Conservation (phyloP, 208 protist genomes). For the Herpetomonas tarakana region DNA sequence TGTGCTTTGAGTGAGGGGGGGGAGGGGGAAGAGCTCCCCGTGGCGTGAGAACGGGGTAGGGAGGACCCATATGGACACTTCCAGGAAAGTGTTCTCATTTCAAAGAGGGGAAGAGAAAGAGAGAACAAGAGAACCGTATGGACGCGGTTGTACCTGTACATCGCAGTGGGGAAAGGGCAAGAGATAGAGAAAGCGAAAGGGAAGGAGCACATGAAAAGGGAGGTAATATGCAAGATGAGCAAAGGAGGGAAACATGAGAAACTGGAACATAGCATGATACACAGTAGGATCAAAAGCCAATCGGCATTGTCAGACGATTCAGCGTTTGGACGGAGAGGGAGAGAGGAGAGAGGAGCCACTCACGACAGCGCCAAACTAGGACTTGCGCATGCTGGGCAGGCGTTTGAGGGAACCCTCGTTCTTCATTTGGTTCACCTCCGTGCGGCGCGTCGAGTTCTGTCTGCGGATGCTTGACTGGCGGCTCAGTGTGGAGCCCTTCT, state of each 20-base stretch:
- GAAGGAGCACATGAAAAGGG: too few species aligned
- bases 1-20: too few species aligned
- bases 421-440: conserved; percentile 39
- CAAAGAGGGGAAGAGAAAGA: not conserved
- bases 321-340: not conserved
- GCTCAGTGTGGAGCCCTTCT: conserved; percentile 22
- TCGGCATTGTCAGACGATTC: not conserved
- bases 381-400: conserved; percentile 37
- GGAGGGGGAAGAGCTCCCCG: too few species aligned
- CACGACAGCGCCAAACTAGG: conserved; percentile 3
- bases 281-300: not conserved
- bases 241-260: conserved; percentile 5
- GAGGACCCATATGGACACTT: too few species aligned
- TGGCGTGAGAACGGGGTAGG: too few species aligned
- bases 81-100: too few species aligned
- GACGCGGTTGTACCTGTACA: not conserved
- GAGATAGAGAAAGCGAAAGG: too few species aligned
- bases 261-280: conserved; percentile 5
- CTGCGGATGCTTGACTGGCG: conserved; percentile 40
- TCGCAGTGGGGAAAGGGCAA: too few species aligned
- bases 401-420: conserved; percentile 38
- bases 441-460: conserved; percentile 46
- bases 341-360: not conserved
- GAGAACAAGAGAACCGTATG: not conserved
- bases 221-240: not conserved